These are phyloP conservation scores for Dactylis glomerata DNA, from an alignment of 176 grass and related monocot genomes.

Conservation along the genomic window DNA sequence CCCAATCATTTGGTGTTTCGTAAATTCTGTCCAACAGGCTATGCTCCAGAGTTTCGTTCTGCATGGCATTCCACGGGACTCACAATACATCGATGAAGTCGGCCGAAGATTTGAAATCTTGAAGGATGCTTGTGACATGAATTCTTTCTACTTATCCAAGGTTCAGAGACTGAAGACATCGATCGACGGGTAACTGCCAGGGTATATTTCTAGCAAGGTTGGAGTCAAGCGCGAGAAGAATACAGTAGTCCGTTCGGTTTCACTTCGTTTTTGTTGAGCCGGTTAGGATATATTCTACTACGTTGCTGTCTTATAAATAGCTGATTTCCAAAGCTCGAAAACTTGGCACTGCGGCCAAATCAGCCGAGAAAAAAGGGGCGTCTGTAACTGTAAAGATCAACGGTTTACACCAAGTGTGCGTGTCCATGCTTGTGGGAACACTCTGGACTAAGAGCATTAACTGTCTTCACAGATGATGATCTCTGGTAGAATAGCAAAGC, in stretches of 20 bases:
- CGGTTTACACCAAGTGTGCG: not conserved
- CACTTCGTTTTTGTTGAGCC: not conserved
- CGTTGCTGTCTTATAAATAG: not conserved
- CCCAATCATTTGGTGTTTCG: not conserved
- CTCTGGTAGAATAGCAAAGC: not conserved
- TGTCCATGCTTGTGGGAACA: not conserved
- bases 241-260: not conserved
- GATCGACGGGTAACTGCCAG: not conserved
- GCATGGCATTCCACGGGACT: conserved; percentile 48
- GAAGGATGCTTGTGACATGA: conserved; percentile 70
- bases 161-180: conserved; percentile 55
- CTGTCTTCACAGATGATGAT: not conserved
- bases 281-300: not conserved
- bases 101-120: conserved; percentile 44
- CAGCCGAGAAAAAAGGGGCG: not conserved
- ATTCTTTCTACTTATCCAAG: conserved; percentile 57
- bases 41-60: conserved; percentile 64
- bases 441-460: not conserved
- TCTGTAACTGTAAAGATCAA: not conserved
- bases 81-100: conserved; percentile 37
- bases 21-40: conserved; percentile 33
- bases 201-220: not conserved
- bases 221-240: not conserved
- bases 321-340: not conserved
- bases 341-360: not conserved